Conservation (phyloP, 768 basidiomycete genomes). For the Psilocybe subaeruginosa region DNA sequence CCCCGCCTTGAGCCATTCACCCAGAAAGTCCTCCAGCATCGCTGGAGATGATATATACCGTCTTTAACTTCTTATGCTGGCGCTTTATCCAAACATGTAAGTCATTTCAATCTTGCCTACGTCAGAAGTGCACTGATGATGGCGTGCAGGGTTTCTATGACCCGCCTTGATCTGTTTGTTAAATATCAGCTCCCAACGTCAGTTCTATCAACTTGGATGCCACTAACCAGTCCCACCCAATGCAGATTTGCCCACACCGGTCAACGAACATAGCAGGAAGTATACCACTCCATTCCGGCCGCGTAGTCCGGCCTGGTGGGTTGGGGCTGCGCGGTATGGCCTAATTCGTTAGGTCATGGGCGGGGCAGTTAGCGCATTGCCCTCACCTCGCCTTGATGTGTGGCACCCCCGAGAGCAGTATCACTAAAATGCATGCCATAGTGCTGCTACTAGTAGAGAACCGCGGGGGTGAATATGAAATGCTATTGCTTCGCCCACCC, state of each 20-base stretch:
- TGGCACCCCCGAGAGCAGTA: neutral
- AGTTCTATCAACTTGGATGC: neutral
- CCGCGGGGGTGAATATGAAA: neutral
- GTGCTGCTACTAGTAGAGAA: neutral
- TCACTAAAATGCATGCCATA: neutral
- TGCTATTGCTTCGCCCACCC: neutral
- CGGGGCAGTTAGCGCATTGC: neutral
- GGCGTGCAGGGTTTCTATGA: neutral
- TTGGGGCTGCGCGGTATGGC: neutral
- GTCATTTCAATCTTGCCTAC: neutral
- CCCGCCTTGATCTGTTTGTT: neutral
- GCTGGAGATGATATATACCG: no score
- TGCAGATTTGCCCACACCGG: neutral
- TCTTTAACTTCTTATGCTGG: neutral
- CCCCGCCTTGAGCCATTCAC: no score
- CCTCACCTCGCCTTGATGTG: neutral
- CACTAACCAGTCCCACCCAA: neutral
- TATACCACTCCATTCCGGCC: neutral
- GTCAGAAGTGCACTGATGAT: neutral
- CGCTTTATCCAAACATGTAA: neutral
- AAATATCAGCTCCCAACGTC: neutral
- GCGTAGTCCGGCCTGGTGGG: neutral
- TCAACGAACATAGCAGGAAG: neutral
- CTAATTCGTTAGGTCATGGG: neutral
- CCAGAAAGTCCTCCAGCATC: no score